These are phyloP conservation scores for Trametes gibbosa DNA, from an alignment of 768 basidiomycete species.

Conservation along the genomic window DNA sequence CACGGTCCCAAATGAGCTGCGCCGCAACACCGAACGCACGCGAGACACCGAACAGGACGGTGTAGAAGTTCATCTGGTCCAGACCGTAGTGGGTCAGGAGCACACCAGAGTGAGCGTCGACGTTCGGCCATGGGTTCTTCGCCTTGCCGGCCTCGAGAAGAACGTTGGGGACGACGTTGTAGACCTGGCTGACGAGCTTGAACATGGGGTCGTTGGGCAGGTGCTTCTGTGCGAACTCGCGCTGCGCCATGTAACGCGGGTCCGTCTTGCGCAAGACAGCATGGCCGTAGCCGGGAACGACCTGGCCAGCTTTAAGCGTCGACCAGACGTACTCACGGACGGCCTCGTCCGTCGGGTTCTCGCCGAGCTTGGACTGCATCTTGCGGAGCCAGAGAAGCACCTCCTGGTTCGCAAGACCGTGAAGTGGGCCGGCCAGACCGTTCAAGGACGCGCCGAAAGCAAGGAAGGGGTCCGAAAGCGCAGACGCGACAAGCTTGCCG, in stretches of 20 bases:
- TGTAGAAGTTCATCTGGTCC: slow-evolving; percentile 93
- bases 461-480: slow-evolving; percentile 97
- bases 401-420: slow-evolving; percentile 97
- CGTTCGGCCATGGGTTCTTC: slow-evolving; percentile 96
- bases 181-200: slow-evolving; percentile 90
- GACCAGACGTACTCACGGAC: slow-evolving; percentile 95
- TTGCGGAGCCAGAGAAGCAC: slow-evolving; percentile 92
- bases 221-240: slow-evolving; percentile 85
- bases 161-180: slow-evolving; percentile 85
- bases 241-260: slow-evolving; percentile 88
- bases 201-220: slow-evolving; percentile 86
- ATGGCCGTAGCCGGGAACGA: slow-evolving; percentile 91
- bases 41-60: slow-evolving; percentile 96
- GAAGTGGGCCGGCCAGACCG: slow-evolving; percentile 94
- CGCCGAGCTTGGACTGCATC: slow-evolving; percentile 89
- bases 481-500: slow-evolving; percentile 89
- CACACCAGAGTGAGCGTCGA: slow-evolving; percentile 94
- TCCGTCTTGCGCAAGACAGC: slow-evolving; percentile 89
- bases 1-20: slow-evolving; percentile 92
- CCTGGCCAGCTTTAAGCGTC: slow-evolving; percentile 89
- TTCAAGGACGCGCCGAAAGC: slow-evolving; percentile 90
- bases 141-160: slow-evolving; percentile 90
- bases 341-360: slow-evolving; percentile 79
- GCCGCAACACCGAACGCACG: slow-evolving; percentile 88
- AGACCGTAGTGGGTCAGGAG: slow-evolving; percentile 85